Evolutionary conservation across 2,329 filamentous ascomycete species (phyloP).

Genomic region (Diaporthe ilicicola): DNA sequence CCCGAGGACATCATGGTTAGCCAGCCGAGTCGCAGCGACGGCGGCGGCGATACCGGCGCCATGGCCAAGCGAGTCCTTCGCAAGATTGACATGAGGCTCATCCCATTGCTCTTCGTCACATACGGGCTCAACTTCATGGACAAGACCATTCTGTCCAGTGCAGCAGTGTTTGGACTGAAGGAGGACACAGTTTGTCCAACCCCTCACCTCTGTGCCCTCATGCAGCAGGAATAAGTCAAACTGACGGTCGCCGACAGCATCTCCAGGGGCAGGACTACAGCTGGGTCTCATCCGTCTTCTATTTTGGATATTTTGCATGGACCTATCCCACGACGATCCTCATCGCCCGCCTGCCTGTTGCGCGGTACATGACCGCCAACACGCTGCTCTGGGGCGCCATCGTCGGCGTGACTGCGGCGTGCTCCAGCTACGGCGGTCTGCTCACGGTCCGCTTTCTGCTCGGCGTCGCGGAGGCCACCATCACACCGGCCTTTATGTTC

Average conservation of each 20-base stretch:
- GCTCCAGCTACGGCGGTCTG: slow-evolving; percentile 57
- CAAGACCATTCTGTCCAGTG: slow-evolving; percentile 65
- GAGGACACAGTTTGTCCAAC: slow-evolving; percentile 50
- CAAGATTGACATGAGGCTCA: slow-evolving; percentile 64
- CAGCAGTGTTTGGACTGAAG: slow-evolving; percentile 63
- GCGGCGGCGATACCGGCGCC: slow-evolving; percentile 30
- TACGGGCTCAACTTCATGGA: slow-evolving; percentile 71
- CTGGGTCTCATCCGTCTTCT: slow-evolving; percentile 56
- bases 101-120: slow-evolving; percentile 64
- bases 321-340: slow-evolving; percentile 53
- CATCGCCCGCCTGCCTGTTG: slow-evolving; percentile 55
- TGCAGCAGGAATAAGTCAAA: not conserved
- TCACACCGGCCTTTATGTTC: slow-evolving; percentile 64
- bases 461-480: slow-evolving; percentile 62
- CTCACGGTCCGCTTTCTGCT: slow-evolving; percentile 61
- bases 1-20: slow-evolving; percentile 18
- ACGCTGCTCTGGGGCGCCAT: slow-evolving; percentile 60
- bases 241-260: slow-evolving; percentile 32
- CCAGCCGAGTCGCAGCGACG: not conserved
- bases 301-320: slow-evolving; percentile 51
- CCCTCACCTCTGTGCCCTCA: not conserved
- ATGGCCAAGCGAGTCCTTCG: slow-evolving; percentile 51
- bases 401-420: slow-evolving; percentile 55
- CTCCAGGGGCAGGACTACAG: slow-evolving; percentile 54
- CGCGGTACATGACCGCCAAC: slow-evolving; percentile 56